These are phyloP conservation scores for Pichia nakasei DNA, from an alignment of 805 yeast genomes.

Conservation along the genomic window DNA sequence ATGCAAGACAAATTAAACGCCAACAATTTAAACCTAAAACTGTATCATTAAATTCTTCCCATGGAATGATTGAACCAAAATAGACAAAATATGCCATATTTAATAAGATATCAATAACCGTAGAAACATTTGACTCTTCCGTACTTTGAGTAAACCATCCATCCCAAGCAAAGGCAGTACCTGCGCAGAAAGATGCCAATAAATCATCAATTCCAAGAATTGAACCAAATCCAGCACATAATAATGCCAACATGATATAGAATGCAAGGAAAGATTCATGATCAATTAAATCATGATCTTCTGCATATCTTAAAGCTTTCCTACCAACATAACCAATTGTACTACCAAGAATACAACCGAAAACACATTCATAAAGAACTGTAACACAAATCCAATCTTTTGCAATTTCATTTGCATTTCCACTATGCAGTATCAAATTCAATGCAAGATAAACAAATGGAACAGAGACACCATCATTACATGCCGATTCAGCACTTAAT, in stretches of 20 bases:
- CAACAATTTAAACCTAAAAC: constrained; percentile 40
- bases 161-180: constrained; percentile 67
- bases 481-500: constrained; percentile 63
- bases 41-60: constrained; percentile 49
- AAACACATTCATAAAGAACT: constrained; percentile 51
- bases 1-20: constrained; percentile 43
- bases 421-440: constrained; percentile 41
- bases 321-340: constrained; percentile 44
- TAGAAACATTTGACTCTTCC: constrained; percentile 54
- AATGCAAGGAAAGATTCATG: constrained; percentile 51
- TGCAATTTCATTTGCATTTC: constrained; percentile 42
- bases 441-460: constrained; percentile 61
- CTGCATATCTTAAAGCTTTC: constrained; percentile 45
- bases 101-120: constrained; percentile 54
- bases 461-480: constrained; percentile 66
- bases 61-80: constrained; percentile 63
- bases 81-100: constrained; percentile 62
- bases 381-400: constrained; percentile 57
- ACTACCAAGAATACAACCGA: constrained; percentile 47
- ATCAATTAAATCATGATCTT: constrained; percentile 44
- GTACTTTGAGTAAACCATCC: constrained; percentile 55
- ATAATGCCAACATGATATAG: constrained; percentile 43
- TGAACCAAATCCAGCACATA: constrained; percentile 55
- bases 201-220: constrained; percentile 65
- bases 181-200: constrained; percentile 65